Conservation (phyloP, 2,329 filamentous ascomycete genomes). For the Fusarium sp. region DNA sequence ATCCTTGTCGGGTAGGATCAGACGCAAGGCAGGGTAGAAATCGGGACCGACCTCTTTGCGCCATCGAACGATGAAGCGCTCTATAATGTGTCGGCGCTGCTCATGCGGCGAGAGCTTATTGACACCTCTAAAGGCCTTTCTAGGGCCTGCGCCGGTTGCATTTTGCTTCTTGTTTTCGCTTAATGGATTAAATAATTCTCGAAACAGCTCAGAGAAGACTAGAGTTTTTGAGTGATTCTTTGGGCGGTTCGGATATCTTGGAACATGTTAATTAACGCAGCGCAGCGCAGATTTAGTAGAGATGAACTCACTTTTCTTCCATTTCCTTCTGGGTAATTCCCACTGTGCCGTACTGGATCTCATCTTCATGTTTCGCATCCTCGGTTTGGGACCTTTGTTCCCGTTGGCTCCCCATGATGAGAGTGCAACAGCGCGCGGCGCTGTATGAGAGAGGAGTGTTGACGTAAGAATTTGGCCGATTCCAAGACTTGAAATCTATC, state of each 20-base stretch:
- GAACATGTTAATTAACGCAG: slow-evolving; percentile 30
- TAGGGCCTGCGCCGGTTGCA: slow-evolving; percentile 64
- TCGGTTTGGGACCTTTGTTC: slow-evolving; percentile 32
- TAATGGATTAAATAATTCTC: slow-evolving; percentile 82
- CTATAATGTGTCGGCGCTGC: slow-evolving; percentile 81
- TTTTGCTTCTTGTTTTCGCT: slow-evolving; percentile 83
- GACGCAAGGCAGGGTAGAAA: slow-evolving; percentile 90
- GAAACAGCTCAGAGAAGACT: slow-evolving; percentile 83
- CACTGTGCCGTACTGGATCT: slow-evolving; percentile 59
- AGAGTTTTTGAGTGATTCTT: slow-evolving; percentile 83
- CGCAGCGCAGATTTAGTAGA: neutral
- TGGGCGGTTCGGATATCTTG: slow-evolving; percentile 85
- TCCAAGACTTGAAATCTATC: neutral
- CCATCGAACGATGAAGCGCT: slow-evolving; percentile 88
- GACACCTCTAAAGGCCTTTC: slow-evolving; percentile 68
- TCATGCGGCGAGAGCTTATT: slow-evolving; percentile 77
- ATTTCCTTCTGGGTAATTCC: slow-evolving; percentile 55
- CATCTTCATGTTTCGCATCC: slow-evolving; percentile 61
- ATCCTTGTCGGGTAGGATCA: slow-evolving; percentile 94
- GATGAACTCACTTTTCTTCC: slow-evolving; percentile 52
- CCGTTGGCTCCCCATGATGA: slow-evolving; percentile 16
- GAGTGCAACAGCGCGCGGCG: neutral
- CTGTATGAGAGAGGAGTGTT: neutral
- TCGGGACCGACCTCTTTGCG: slow-evolving; percentile 88
- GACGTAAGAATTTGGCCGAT: neutral